phyloP scores from a whole-genome alignment of 2,329 filamentous ascomycete species.

The Paradendryphiella salina region DNA sequence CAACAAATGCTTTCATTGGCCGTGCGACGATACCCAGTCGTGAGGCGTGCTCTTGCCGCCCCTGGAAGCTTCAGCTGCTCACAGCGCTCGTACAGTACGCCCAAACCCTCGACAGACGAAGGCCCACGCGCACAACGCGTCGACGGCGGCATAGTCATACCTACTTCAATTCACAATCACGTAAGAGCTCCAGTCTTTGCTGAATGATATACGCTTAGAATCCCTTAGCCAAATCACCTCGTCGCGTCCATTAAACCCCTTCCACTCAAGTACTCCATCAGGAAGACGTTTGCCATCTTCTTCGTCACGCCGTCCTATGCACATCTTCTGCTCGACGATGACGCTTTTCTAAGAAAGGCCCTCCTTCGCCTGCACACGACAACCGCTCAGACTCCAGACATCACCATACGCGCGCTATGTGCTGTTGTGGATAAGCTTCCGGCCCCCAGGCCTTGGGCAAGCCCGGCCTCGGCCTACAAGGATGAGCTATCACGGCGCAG shows the following conservation, averaged over 20 bases:
- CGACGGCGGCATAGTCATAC: conserved; percentile 36
- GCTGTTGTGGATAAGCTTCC: conserved; percentile 48
- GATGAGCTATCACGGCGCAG: conserved; percentile 1
- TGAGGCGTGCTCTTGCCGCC: conserved; percentile 21
- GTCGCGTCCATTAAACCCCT: conserved; percentile 31
- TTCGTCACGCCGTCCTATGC: conserved; percentile 43
- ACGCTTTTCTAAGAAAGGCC: conserved; percentile 33
- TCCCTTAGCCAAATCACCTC: conserved; percentile 27
- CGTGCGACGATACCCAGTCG: conserved; percentile 34
- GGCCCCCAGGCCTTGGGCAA: conserved; percentile 14
- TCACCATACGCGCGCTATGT: conserved; percentile 29
- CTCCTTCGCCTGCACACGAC: conserved; percentile 24
- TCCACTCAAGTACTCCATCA: neutral
- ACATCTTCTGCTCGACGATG: conserved; percentile 34
- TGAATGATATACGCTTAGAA: conserved; percentile 10
- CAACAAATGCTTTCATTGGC: conserved; percentile 38
- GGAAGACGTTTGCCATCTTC: conserved; percentile 32
- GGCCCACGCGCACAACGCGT: neutral
- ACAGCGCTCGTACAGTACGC: conserved; percentile 14
- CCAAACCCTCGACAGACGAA: neutral
- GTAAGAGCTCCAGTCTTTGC: conserved; percentile 18
- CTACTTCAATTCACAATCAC: conserved; percentile 25
- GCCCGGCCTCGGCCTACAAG: conserved; percentile 2
- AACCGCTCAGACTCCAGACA: neutral
- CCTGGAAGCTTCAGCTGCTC: conserved; percentile 6